These are phyloP conservation scores for Ilyonectria mors-panacis DNA, from an alignment of 2,329 filamentous ascomycete genomes.

Conservation along the genomic window DNA sequence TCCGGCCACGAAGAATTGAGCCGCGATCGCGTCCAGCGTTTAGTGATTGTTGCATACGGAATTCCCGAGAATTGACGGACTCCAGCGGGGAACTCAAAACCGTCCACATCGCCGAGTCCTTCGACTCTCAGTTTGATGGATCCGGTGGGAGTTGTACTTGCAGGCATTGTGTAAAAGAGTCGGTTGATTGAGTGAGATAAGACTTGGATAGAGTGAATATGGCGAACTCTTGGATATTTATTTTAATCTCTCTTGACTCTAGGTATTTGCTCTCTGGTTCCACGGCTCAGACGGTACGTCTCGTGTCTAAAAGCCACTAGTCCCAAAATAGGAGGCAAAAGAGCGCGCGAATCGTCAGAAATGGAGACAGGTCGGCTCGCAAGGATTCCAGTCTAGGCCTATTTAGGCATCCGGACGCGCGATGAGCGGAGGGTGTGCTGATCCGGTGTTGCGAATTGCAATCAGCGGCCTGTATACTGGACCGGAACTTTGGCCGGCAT, in stretches of 20 bases:
- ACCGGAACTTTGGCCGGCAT: background rate
- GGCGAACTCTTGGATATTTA: background rate
- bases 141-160: constrained; percentile 16
- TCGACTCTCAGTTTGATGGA: constrained; percentile 8
- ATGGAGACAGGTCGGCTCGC: background rate
- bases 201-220: background rate
- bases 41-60: constrained; percentile 31
- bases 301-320: background rate
- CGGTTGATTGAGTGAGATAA: background rate
- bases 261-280: background rate
- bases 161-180: constrained; percentile 2
- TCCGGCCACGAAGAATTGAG: constrained; percentile 22
- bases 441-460: too few relatives aligned
- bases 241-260: background rate
- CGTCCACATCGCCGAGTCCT: constrained; percentile 15
- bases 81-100: constrained; percentile 22
- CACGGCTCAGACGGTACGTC: background rate
- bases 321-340: background rate
- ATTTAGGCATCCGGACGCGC: background rate
- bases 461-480: too few relatives aligned
- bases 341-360: background rate
- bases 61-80: constrained; percentile 36
- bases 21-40: constrained; percentile 35
- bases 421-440: background rate
- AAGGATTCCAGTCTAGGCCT: background rate